Evolutionary conservation across 108 stramenopile genomes (phyloP).

Genomic region (Asterionellopsis glacialis): DNA sequence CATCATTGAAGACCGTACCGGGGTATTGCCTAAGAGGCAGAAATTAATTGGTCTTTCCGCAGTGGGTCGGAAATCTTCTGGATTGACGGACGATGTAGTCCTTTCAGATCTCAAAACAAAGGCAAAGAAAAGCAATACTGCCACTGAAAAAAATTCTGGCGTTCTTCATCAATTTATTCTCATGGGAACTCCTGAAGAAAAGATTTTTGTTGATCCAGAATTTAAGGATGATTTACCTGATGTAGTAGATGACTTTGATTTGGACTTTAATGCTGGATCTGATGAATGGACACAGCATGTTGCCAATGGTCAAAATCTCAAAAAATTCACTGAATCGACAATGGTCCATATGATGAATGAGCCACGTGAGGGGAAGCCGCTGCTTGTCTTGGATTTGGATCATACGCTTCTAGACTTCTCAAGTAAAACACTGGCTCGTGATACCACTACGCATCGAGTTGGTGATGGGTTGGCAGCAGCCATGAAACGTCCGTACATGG

Average conservation of each 20-base stretch:
- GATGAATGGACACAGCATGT: conserved; percentile 77
- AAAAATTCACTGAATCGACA: conserved; percentile 82
- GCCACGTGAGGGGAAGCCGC: conserved; percentile 75
- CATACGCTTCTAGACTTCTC: conserved; percentile 94
- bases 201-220: conserved; percentile 88
- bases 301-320: conserved; percentile 80
- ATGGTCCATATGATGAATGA: conserved; percentile 83
- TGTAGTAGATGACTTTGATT: conserved; percentile 89
- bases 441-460: conserved; percentile 13
- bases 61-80: conserved; percentile 16
- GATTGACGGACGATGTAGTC: conserved; percentile 54
- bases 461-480: conserved; percentile 15
- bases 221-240: conserved; percentile 72
- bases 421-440: conserved; percentile 42
- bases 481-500: conserved; percentile 83
- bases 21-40: conserved; percentile 83
- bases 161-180: conserved; percentile 76
- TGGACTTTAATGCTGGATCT: conserved; percentile 80
- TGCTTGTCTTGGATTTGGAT: conserved; percentile 93
- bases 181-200: conserved; percentile 93
- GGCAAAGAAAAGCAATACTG: conserved; percentile 19
- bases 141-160: conserved; percentile 2
- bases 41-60: conserved; percentile 78
- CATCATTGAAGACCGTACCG: conserved; percentile 49
- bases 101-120: conserved; percentile 66